These are phyloP conservation scores for Cyclotella baltica DNA, from an alignment of 108 stramenopile genomes.

Conservation along the genomic window DNA sequence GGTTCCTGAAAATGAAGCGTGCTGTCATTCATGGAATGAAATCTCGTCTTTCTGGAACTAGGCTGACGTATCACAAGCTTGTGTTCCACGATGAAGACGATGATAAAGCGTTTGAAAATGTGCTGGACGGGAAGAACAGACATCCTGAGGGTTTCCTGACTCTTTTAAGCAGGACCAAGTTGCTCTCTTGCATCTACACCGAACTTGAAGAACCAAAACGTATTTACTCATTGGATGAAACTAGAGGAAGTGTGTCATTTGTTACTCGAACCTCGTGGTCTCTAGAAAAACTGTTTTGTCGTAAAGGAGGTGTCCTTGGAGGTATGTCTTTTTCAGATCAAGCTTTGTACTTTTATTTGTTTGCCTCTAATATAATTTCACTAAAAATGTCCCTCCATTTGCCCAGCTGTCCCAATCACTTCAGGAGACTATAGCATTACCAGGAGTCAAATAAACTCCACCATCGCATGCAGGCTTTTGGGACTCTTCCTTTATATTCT, in stretches of 20 bases:
- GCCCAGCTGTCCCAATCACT: conserved; percentile 27
- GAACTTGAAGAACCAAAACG: conserved; percentile 15
- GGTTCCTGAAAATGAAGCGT: conserved; percentile 2
- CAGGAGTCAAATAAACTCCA: conserved; percentile 33
- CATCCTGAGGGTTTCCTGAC: conserved; percentile 13
- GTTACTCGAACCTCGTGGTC: conserved; percentile 46
- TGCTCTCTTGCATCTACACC: conserved; percentile 14
- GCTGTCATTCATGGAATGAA: conserved; percentile 10
- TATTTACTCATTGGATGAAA: conserved; percentile 33
- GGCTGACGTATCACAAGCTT: neutral
- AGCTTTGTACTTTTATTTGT: neutral
- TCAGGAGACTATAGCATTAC: conserved; percentile 36
- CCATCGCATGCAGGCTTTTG: conserved; percentile 34
- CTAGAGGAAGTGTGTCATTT: conserved; percentile 26
- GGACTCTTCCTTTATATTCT: conserved; percentile 33
- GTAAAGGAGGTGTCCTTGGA: conserved; percentile 10
- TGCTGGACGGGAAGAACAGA: neutral
- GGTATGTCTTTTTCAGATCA: neutral
- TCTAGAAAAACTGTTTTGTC: conserved; percentile 48
- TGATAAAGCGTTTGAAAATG: neutral
- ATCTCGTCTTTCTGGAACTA: conserved; percentile 17
- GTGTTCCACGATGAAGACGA: conserved; percentile 1
- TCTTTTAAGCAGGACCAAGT: conserved; percentile 11
- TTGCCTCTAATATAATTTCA: neutral
- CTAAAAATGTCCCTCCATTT: neutral